A percentile compares a stretch with the other conserved stretches of the same genome.
Evolutionary conservation across 2,329 filamentous ascomycete genomes (phyloP).

Genomic region (Nothopassalora personata): DNA sequence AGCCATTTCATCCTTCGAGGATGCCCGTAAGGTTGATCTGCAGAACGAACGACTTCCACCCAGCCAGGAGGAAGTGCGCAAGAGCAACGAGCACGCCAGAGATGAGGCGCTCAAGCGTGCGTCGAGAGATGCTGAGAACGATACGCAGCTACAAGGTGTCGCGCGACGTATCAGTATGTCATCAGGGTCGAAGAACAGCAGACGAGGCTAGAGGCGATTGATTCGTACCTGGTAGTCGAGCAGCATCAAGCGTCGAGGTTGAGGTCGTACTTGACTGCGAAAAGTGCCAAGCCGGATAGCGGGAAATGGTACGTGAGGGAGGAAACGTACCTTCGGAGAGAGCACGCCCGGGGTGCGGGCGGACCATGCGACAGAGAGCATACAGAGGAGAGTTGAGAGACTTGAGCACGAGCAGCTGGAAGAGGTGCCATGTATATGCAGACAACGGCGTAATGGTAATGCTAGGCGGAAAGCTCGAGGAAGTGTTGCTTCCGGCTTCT

Average conservation of each 20-base stretch:
- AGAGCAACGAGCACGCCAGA: conserved; percentile 74
- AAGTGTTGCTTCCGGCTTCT: neutral
- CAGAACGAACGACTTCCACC: conserved; percentile 95
- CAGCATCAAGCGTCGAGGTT: neutral
- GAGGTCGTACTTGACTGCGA: neutral
- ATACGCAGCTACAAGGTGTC: conserved; percentile 77
- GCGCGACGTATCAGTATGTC: conserved; percentile 94
- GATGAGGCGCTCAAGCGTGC: conserved; percentile 81
- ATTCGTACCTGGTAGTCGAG: neutral
- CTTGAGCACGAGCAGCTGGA: neutral
- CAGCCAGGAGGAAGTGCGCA: conserved; percentile 82
- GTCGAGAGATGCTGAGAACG: conserved; percentile 83
- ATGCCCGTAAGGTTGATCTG: conserved; percentile 91
- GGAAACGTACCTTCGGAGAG: neutral
- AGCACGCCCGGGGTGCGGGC: neutral
- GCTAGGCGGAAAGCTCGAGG: neutral
- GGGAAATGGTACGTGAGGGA: neutral
- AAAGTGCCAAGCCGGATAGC: neutral
- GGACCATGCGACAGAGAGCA: neutral
- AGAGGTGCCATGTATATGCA: neutral
- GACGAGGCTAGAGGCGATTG: neutral
- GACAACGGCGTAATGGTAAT: neutral
- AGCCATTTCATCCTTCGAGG: conserved; percentile 93
- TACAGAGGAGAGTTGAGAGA: neutral
- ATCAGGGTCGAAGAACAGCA: conserved; percentile 38